Conservation (phyloP, 1,139 yeast species). For the Magnusiomyces ingens region DNA sequence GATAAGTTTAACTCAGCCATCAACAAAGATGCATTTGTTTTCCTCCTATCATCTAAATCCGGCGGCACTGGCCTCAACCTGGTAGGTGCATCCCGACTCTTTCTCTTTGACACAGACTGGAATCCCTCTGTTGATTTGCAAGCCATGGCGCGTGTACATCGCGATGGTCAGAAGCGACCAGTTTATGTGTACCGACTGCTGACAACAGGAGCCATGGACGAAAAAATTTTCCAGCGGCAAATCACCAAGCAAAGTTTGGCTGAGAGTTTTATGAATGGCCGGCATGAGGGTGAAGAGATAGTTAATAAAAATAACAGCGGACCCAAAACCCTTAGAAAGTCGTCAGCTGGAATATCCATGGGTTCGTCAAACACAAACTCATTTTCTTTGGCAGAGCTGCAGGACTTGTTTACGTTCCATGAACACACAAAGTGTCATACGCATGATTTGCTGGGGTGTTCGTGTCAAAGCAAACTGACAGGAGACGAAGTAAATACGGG, state of each 20-base stretch:
- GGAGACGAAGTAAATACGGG: conserved; percentile 9
- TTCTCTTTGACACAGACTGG: conserved; percentile 88
- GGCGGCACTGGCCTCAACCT: conserved; percentile 94
- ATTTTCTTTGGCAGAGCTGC: conserved; percentile 50
- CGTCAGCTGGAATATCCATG: conserved; percentile 16
- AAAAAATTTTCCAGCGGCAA: conserved; percentile 91
- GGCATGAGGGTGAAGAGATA: conserved; percentile 23
- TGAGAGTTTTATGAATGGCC: conserved; percentile 59
- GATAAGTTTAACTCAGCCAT: conserved; percentile 55
- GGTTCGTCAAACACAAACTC: conserved; percentile 22
- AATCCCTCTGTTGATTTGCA: conserved; percentile 90
- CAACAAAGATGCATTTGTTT: conserved; percentile 46
- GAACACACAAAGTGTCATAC: conserved; percentile 58
- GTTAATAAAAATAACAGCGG: conserved; percentile 3
- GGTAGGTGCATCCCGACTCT: conserved; percentile 80
- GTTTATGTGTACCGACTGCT: conserved; percentile 75
- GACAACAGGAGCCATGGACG: conserved; percentile 81
- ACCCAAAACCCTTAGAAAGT: conserved; percentile 28
- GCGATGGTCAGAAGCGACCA: conserved; percentile 83
- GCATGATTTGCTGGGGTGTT: conserved; percentile 75
- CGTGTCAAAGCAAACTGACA: conserved; percentile 36
- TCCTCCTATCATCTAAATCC: conserved; percentile 78
- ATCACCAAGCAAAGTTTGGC: conserved; percentile 76
- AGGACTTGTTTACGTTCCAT: conserved; percentile 63
- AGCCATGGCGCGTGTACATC: conserved; percentile 91